Base-by-base conservation (phyloP, 495 filamentous ascomycete species). In the Geoglossum glabrum region DNA sequence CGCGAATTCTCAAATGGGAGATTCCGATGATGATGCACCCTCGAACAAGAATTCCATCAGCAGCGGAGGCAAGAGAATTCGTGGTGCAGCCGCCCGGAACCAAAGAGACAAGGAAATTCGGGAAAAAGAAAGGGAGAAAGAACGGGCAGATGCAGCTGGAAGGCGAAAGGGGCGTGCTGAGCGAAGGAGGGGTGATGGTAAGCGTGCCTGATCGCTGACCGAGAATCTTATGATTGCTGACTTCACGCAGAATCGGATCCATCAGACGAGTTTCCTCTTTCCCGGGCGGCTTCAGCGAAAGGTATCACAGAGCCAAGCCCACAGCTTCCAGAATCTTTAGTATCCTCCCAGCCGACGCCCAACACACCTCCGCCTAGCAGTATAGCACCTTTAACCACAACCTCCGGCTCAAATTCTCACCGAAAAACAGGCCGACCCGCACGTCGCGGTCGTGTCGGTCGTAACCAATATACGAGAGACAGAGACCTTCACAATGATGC, bases 381-480 rank as follows among this genome's bases (percentile, higher is more conserved):
- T 30, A 61, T 49, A 62, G 71, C 74, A 23, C 64, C 70, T 55
- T 64, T 70, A 46, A 63, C 66, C 30, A 61, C 59, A 67, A 73
- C 71, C 57, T n/a, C n/a, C n/a, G n/a, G n/a, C n/a, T 79, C 73
- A 65, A 70, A 54, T 58, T 67, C 72, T 4, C 76, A 78, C 57
- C 83, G 83, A 64, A 89, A 89, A 64, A 81, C 79, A 19, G 76
- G 82, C 26, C 73, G 82, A 38, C 78, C 82, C 36, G 75, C 79
- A 28, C 73, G 82, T 57, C 71, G 77, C 64, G 79, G 80, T 27
- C 78, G 87, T 68, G 71, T 84, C 40, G 89, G 88, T 15, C 82
- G 86, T 57, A 93, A 93, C 61, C 89, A 93, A 69, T 89, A 92
- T 63, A 92, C 84, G 0, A 79, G 80, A 66, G 86, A 92, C 61